These are phyloP conservation scores for Phytopythium mirpurense DNA, from an alignment of 352 stramenopile genomes.

Conservation along the genomic window DNA sequence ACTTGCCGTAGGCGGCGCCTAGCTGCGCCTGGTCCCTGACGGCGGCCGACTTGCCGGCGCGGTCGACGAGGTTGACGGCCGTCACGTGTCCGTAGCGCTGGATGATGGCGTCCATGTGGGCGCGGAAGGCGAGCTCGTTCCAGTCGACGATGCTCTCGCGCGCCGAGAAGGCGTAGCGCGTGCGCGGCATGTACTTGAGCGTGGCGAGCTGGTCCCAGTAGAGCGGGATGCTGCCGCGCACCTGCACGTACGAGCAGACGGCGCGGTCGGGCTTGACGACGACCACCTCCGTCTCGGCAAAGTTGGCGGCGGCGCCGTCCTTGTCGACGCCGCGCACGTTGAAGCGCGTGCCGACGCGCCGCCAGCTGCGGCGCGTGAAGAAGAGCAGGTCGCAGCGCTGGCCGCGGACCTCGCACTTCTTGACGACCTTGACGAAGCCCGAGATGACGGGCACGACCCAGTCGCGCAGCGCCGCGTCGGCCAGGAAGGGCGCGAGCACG, in stretches of 20 bases:
- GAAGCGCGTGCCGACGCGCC: constrained; percentile 88
- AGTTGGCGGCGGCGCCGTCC: constrained; percentile 89
- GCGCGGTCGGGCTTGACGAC: constrained; percentile 55
- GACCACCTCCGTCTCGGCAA: constrained; percentile 94
- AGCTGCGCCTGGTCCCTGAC: constrained; percentile 88
- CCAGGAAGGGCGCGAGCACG: constrained; percentile 42
- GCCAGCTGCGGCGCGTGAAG: constrained; percentile 65
- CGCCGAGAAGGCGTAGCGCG: constrained; percentile 56
- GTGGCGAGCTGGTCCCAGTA: constrained; percentile 89
- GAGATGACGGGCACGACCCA: constrained; percentile 69
- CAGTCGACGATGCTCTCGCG: constrained; percentile 62
- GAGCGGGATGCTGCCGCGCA: constrained; percentile 93
- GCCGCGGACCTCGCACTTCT: constrained; percentile 56
- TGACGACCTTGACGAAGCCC: constrained; percentile 65
- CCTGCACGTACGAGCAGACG: constrained; percentile 90
- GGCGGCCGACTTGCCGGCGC: constrained; percentile 56
- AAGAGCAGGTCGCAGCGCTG: constrained; percentile 60
- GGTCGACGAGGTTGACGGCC: constrained; percentile 94
- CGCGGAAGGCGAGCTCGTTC: constrained; percentile 66
- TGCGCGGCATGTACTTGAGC: constrained; percentile 92
- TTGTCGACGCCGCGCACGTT: constrained; percentile 90
- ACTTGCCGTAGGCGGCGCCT: constrained; percentile 81
- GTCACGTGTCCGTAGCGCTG: constrained; percentile 65
- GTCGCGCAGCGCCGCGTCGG: constrained; percentile 35
- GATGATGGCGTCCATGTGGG: constrained; percentile 68